These are phyloP conservation scores for Penicillium crustosum DNA, from an alignment of 2,329 filamentous ascomycete genomes.

Conservation along the genomic window DNA sequence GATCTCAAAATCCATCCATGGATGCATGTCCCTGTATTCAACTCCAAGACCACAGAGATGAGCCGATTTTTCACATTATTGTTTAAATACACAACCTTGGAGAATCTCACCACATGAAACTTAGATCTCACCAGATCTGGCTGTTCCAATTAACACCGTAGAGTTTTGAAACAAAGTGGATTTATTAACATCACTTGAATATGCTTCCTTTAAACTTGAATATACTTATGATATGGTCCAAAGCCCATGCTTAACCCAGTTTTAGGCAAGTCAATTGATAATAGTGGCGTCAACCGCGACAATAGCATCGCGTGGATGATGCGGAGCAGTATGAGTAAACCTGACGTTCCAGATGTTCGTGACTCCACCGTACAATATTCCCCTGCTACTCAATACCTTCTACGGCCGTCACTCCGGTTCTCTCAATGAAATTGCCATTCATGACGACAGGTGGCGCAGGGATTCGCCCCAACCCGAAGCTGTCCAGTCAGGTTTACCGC, in stretches of 20 bases:
- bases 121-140: neutral
- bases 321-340: neutral
- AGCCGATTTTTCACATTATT: neutral
- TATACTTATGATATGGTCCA: neutral
- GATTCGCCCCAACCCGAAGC: slow-evolving; percentile 15
- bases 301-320: neutral
- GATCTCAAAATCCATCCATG: neutral
- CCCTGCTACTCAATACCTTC: slow-evolving; percentile 34
- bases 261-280: neutral
- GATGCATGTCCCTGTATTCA: neutral
- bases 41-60: neutral
- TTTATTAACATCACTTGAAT: neutral
- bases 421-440: slow-evolving; percentile 24
- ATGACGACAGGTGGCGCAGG: too few species aligned
- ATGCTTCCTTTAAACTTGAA: neutral
- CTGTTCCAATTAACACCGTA: neutral
- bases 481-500: slow-evolving; percentile 43
- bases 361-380: slow-evolving; percentile 19
- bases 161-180: neutral
- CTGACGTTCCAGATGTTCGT: neutral
- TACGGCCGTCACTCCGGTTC: slow-evolving; percentile 32
- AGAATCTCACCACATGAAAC: neutral
- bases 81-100: neutral
- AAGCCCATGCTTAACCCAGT: neutral
- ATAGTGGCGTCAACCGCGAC: neutral